Conservation (phyloP, 1,139 yeast species). For the Zygosaccharomyces pseudobailii region DNA sequence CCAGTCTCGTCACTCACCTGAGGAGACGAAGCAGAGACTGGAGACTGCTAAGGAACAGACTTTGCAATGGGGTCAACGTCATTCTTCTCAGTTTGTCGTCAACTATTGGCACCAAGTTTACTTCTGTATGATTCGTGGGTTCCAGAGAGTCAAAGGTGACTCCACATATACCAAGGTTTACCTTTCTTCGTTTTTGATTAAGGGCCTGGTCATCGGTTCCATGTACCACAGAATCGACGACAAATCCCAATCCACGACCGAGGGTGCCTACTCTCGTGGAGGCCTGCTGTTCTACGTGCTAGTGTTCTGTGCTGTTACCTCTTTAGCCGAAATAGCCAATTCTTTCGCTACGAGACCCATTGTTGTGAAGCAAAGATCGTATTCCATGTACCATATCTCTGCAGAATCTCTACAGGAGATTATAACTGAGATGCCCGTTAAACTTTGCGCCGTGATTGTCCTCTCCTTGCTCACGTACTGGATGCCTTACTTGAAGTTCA, state of each 20-base stretch:
- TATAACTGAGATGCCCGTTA: slow-evolving; percentile 55
- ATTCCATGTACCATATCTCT: slow-evolving; percentile 60
- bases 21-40: slow-evolving; percentile 41
- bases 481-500: slow-evolving; percentile 50
- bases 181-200: slow-evolving; percentile 46
- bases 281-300: slow-evolving; percentile 55
- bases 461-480: slow-evolving; percentile 52
- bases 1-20: slow-evolving; percentile 36
- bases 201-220: slow-evolving; percentile 53
- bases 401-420: slow-evolving; percentile 62
- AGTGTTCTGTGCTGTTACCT: slow-evolving; percentile 52
- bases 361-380: slow-evolving; percentile 56
- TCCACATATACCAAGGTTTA: slow-evolving; percentile 48
- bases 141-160: slow-evolving; percentile 54
- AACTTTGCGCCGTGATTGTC: slow-evolving; percentile 41
- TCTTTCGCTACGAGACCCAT: slow-evolving; percentile 56
- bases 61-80: slow-evolving; percentile 43
- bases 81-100: slow-evolving; percentile 43
- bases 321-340: slow-evolving; percentile 54
- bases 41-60: slow-evolving; percentile 41
- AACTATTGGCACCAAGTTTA: slow-evolving; percentile 45
- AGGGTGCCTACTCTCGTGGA: slow-evolving; percentile 53
- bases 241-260: slow-evolving; percentile 38
- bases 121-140: slow-evolving; percentile 45
- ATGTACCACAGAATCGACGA: slow-evolving; percentile 47